Evolutionary conservation across 345 rosid species (phyloP), one percentile per base, ranked within the genome.

Genomic region (Sonneratia alba): DNA sequence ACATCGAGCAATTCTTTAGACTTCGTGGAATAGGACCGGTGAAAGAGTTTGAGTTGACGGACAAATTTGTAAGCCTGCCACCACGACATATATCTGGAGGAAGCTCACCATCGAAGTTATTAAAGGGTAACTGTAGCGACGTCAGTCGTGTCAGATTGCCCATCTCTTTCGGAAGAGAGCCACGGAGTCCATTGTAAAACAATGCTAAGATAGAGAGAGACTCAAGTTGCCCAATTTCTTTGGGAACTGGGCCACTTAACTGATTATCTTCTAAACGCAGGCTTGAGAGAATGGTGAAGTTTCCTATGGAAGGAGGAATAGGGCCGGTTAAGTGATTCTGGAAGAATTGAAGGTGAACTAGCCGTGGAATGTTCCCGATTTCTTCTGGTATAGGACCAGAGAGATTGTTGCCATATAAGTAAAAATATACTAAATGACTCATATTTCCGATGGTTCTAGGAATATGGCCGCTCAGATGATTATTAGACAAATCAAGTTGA

Each of bases 1-100:
- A 47, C 57, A 71, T 73, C 15, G 72, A 77, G 40, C 84, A 81
- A 40, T 75, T 78, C 74, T 55, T 70, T 24, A 73, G 37, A 69
- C 72, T 72, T 3, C 12, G 71, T 7, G 79, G 77, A 48, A 73
- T 51, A 9, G 48, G 43, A 36, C 79, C 84, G 0, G 48, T 38
- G 64, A 81, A 68, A 59, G 67, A 36, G 47, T 79, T 79, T 47
- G 57, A 19, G 4, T 6, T 2, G 0, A 21, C 66, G 0, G 22
- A 15, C 2, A 78, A 11, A 40, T 11, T 0, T 2, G 0, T 0
- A 0, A 81, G 73, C 1, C 0, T 12, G 40, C 72, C 65, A 27
- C 66, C 70, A 0, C 22, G 14, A 38, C 81, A 79, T 6, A 66
- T 4, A 37, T 55, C n/a, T 48, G 69, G 10, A 24, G 71, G 76